These are phyloP conservation scores for Fusarium sp. DNA, from an alignment of 2,329 filamentous ascomycete species.

Conservation along the genomic window DNA sequence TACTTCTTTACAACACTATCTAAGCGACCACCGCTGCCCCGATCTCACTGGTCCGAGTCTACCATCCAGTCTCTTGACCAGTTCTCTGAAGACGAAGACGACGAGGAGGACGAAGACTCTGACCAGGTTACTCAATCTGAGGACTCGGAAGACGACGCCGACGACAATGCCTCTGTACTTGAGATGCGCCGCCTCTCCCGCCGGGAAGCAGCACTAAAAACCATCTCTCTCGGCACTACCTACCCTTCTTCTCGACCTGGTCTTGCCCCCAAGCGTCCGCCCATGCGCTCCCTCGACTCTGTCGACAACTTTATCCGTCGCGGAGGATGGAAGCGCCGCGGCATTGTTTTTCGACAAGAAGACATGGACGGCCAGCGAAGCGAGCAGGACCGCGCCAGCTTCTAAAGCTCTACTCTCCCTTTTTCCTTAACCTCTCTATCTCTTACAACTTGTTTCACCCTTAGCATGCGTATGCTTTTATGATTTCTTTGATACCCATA, in stretches of 20 bases:
- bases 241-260: conserved; percentile 44
- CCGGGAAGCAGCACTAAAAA: conserved; percentile 43
- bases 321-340: conserved; percentile 62
- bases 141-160: conserved; percentile 43
- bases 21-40: conserved; percentile 51
- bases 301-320: conserved; percentile 61
- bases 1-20: conserved; percentile 54
- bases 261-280: conserved; percentile 53
- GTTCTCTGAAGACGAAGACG: conserved; percentile 43
- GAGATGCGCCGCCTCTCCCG: conserved; percentile 48
- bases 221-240: conserved; percentile 55
- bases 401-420: conserved; percentile 27
- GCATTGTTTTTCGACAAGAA: conserved; percentile 58
- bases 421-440: conserved; percentile 7
- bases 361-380: conserved; percentile 49
- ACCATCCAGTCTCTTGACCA: conserved; percentile 54
- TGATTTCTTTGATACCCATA: conserved; percentile 48
- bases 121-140: conserved; percentile 43
- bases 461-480: conserved; percentile 27
- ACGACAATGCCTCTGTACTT: conserved; percentile 42
- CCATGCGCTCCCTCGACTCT: conserved; percentile 56
- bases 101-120: conserved; percentile 39
- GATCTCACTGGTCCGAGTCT: conserved; percentile 62
- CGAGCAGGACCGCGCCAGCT: conserved; percentile 45
- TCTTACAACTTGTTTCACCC: neutral